Base-by-base conservation (phyloP, 192 early-diverging fungal species). In the Coemansia sp. region DNA sequence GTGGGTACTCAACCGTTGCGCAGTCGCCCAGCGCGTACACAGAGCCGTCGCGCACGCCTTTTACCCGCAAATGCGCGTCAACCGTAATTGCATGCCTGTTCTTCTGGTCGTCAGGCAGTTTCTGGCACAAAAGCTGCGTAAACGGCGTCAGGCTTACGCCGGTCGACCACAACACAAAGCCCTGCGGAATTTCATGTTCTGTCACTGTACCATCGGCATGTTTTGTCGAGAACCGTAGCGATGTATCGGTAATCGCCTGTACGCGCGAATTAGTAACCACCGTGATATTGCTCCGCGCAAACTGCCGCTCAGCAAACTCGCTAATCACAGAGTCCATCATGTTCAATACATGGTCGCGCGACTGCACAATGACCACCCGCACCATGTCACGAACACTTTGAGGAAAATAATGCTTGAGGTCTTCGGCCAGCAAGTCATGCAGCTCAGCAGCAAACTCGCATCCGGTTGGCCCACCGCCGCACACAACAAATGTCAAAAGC, bases 1-100 rank as follows among this genome's bases (percentile, higher is more conserved):
- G 83, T 51, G 87, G 84, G 41, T 87, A 80, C 54, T 88, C 89
- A 60, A 90, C 78, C 47, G 93, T 89, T 3, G 93, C 92, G 63
- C 94, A 95, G 77, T 98, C 95, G 45, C 95, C 95, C 22, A 93
- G 70, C 0, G 91, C 92, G 78, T 88, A 94, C 1, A 91, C 87
- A 24, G 76, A 76, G 47, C 87, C 79, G 29, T 88, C 84, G 2
- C 84, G 71, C 0, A 88, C 70, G 43, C 86, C 83, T 67, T 92
- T 67, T 2, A 96, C 88, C 22, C 91, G 81, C 66, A 94, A 72
- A 35, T 85, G 77, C 21, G 73, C 74, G 73, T 96, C 92, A 5
- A 88, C 90, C 23, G 92, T 58, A 22, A 91, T 80, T 14, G 89
- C 79, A 38, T 66, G 87, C 56, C 54, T 45, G 60, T 77, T 77